A percentile compares a stretch with the other conserved stretches of the same genome.
These are phyloP conservation scores for Scalesia atractyloides DNA, from an alignment of 129 eudicot genomes.

Conservation along the genomic window DNA sequence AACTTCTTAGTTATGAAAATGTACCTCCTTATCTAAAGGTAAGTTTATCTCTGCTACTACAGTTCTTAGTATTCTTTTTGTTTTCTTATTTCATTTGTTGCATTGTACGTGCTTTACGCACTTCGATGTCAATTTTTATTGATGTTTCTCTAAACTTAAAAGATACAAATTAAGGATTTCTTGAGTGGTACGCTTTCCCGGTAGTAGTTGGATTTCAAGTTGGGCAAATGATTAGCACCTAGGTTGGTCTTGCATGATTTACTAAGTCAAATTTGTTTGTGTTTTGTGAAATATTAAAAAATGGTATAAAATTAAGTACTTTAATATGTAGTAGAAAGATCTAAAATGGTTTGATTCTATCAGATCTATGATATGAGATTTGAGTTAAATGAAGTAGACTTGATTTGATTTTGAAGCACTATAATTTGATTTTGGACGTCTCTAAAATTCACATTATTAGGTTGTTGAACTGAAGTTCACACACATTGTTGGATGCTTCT, in stretches of 20 bases:
- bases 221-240: slow-evolving; percentile 60
- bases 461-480: no score
- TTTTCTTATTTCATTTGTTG: slow-evolving; percentile 14
- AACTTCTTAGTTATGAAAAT: slow-evolving; percentile 92
- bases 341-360: slow-evolving; percentile 13
- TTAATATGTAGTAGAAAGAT: not conserved
- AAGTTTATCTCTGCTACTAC: slow-evolving; percentile 6
- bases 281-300: not conserved
- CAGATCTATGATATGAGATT: slow-evolving; percentile 95
- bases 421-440: no score
- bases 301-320: not conserved
- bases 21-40: slow-evolving; percentile 99
- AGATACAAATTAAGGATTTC: slow-evolving; percentile 80
- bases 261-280: not conserved
- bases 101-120: slow-evolving; percentile 73
- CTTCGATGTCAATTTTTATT: slow-evolving; percentile 71
- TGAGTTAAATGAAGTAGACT: slow-evolving; percentile 87
- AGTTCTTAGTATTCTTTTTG: not conserved
- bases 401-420: no score
- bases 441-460: no score
- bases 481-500: no score
- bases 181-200: slow-evolving; percentile 94
- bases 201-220: slow-evolving; percentile 86
- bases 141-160: slow-evolving; percentile 73
- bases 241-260: slow-evolving; percentile 46